These are phyloP conservation scores for Scedosporium dehoogii DNA, from an alignment of 2,329 filamentous ascomycete genomes.

Conservation along the genomic window DNA sequence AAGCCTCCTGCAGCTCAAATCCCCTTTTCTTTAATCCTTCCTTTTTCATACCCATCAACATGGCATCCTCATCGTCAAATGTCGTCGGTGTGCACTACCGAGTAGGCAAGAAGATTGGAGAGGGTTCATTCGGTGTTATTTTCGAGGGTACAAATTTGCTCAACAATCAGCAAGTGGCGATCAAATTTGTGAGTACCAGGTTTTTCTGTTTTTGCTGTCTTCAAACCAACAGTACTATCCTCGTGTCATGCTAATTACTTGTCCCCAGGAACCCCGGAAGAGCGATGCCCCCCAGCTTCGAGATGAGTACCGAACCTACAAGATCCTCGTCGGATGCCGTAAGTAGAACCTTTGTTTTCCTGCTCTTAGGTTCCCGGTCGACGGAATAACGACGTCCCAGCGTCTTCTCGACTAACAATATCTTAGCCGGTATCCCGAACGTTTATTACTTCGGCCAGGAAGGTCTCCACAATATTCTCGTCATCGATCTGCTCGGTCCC, in stretches of 20 bases:
- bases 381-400: background rate
- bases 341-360: slow-evolving; percentile 39
- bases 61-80: slow-evolving; percentile 87
- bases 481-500: slow-evolving; percentile 91
- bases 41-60: slow-evolving; percentile 26
- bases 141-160: slow-evolving; percentile 97
- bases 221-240: background rate
- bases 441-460: slow-evolving; percentile 99
- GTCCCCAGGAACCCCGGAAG: slow-evolving; percentile 82
- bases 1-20: background rate
- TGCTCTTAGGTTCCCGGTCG: background rate
- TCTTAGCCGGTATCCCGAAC: slow-evolving; percentile 87
- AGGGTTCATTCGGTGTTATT: slow-evolving; percentile 97
- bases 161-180: slow-evolving; percentile 98
- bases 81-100: slow-evolving; percentile 98
- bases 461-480: slow-evolving; percentile 95
- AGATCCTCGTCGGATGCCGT: slow-evolving; percentile 99
- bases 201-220: background rate
- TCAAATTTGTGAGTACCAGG: slow-evolving; percentile 77
- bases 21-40: background rate
- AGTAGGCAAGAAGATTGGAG: slow-evolving; percentile 98
- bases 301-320: slow-evolving; percentile 98
- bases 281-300: slow-evolving; percentile 95
- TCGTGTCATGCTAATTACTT: background rate
- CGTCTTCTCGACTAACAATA: slow-evolving; percentile 14